Evolutionary conservation across 768 basidiomycete species (phyloP), one percentile per base, ranked within the genome.

Genomic region (Leccinum pellstonianum): DNA sequence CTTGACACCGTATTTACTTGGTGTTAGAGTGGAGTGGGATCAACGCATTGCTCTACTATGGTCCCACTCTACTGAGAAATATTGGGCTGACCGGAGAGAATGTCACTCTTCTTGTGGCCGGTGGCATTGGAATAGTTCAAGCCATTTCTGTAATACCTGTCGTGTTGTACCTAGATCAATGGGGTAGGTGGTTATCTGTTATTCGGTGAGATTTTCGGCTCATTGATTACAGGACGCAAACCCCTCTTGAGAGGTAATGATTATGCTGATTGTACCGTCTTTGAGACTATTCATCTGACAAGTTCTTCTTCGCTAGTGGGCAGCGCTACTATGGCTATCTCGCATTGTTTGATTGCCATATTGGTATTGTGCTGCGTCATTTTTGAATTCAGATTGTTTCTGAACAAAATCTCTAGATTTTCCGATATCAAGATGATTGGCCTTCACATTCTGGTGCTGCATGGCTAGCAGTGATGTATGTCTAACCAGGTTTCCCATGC

Each of bases 1-100:
- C 33, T 52, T 50, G 31, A 19, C n/a, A 49, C n/a, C 7, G 17
- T 54, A 51, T 33, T 58, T 11, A 60, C 15, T 3, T 2, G 11
- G 17, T 25, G 17, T 14, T 65, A 93, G 90, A 93, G 75, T 93
- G 91, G 91, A 87, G 85, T 59, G 91, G 91, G 2, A 93, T 93
- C 62, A 93, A 93, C 66, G 90, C 91, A 10, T 69, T 93, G 33
- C 76, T 93, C 8, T 93, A 93, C 66, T 93, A 91, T 64, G 91
- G 90, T 1, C 91, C 91, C 1, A 85, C 83, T 0, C 77, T 93
- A 3, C 81, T 92, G 50, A 79, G 71, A 33, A 84, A 77, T 53
- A 79, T 93, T 48, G 90, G 89, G 4, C 61, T 92, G 27, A 74
- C 76, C 21, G 86, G 86, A 17, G 83, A 86, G 59, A 80, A 77